Conservation (phyloP, 768 basidiomycete genomes). For the Hygrocybe coccinea region DNA sequence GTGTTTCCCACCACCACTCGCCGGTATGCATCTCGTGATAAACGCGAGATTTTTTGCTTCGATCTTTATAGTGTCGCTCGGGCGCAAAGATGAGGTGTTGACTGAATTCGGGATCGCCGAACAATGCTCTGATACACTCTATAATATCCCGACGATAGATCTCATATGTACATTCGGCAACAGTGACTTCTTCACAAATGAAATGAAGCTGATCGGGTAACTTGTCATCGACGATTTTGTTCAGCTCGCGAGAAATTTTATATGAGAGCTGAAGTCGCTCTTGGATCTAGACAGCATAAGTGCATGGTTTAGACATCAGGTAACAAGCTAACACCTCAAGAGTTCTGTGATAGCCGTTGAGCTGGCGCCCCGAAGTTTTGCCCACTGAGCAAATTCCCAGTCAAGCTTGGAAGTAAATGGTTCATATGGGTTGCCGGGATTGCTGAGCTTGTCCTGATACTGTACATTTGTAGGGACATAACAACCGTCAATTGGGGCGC, state of each 20-base stretch:
- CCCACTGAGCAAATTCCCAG: slow-evolving; percentile 28
- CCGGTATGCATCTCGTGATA: slow-evolving; percentile 45
- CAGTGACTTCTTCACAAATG: slow-evolving; percentile 17
- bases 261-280: slow-evolving; percentile 25
- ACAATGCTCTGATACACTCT: slow-evolving; percentile 18
- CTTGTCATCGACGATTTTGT: slow-evolving; percentile 29
- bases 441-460: neutral
- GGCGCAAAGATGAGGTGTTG: slow-evolving; percentile 7
- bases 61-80: slow-evolving; percentile 5
- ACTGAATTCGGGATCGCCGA: slow-evolving; percentile 23
- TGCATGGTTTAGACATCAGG: neutral
- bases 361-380: slow-evolving; percentile 21
- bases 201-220: slow-evolving; percentile 26
- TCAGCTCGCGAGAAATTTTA: slow-evolving; percentile 27
- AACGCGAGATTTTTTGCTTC: slow-evolving; percentile 19
- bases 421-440: slow-evolving; percentile 10
- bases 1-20: slow-evolving; percentile 49
- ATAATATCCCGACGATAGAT: slow-evolving; percentile 20
- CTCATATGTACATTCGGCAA: slow-evolving; percentile 21
- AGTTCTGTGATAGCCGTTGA: slow-evolving; percentile 20
- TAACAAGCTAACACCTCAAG: neutral
- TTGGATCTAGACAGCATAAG: neutral
- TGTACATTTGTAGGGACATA: neutral
- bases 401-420: slow-evolving; percentile 24
- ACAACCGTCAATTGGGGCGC: neutral